Conservation (phyloP, 108 stramenopile species). For the Thalassiosira profunda region DNA sequence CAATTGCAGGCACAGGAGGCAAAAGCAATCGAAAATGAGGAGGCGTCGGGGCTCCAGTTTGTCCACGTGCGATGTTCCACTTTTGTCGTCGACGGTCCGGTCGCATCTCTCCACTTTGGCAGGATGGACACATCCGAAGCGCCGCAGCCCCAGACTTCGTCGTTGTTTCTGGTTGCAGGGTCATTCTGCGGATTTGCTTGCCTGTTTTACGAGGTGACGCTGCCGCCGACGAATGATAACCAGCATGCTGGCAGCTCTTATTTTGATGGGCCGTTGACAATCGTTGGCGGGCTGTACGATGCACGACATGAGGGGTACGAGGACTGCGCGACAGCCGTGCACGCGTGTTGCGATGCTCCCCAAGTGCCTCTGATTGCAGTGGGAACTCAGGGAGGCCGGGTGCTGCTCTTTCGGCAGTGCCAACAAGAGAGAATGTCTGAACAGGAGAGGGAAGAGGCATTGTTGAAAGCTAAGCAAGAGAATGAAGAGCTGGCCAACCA, state of each 20-base stretch:
- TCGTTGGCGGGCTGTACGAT: constrained; percentile 47
- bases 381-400: constrained; percentile 35
- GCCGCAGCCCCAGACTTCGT: background rate
- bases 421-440: background rate
- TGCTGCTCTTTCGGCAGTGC: constrained; percentile 26
- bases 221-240: background rate
- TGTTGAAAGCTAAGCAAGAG: background rate
- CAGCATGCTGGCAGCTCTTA: background rate
- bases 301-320: constrained; percentile 15
- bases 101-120: constrained; percentile 42
- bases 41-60: background rate
- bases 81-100: constrained; percentile 46
- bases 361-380: constrained; percentile 14
- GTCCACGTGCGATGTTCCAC: constrained; percentile 13
- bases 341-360: background rate
- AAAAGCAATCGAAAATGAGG: too few species aligned
- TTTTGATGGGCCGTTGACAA: constrained; percentile 38
- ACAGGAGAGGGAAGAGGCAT: background rate
- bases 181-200: constrained; percentile 53
- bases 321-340: constrained; percentile 44
- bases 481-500: background rate
- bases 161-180: constrained; percentile 38
- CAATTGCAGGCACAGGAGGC: background rate
- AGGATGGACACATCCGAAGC: background rate
- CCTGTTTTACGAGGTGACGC: constrained; percentile 40